phyloP scores from a whole-genome alignment of 768 basidiomycete species.

The Mycena chlorophos region DNA sequence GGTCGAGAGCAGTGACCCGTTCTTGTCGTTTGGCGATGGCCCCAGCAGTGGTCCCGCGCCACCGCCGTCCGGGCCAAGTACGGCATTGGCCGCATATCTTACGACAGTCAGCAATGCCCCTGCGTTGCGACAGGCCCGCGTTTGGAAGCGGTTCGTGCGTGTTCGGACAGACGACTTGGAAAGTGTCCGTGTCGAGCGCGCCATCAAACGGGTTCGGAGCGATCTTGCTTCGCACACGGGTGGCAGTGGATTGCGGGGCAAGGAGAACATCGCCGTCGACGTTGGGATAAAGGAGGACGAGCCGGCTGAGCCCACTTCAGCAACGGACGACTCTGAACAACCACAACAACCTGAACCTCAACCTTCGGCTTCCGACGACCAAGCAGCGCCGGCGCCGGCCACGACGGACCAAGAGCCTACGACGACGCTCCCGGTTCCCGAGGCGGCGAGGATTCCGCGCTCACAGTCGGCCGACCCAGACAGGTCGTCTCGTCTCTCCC shows the following conservation, averaged over 20 bases:
- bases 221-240: slow-evolving; percentile 80
- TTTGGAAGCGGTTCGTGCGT: slow-evolving; percentile 85
- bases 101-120: slow-evolving; percentile 74
- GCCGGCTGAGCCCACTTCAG: slow-evolving; percentile 12
- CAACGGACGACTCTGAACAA: not conserved
- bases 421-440: slow-evolving; percentile 41
- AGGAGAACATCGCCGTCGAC: slow-evolving; percentile 29
- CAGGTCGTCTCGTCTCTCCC: slow-evolving; percentile 56
- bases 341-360: slow-evolving; percentile 1
- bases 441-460: slow-evolving; percentile 57
- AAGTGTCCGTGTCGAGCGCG: slow-evolving; percentile 82
- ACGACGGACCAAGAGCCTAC: slow-evolving; percentile 14
- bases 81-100: slow-evolving; percentile 75
- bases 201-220: slow-evolving; percentile 84
- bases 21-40: slow-evolving; percentile 46
- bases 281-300: slow-evolving; percentile 21
- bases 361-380: not conserved
- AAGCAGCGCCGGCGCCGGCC: not conserved
- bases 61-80: slow-evolving; percentile 49
- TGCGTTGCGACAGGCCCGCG: slow-evolving; percentile 58
- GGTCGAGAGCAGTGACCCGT: slow-evolving; percentile 63
- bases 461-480: slow-evolving; percentile 84
- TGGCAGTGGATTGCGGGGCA: slow-evolving; percentile 35
- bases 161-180: slow-evolving; percentile 87
- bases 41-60: slow-evolving; percentile 30